Base-by-base conservation (phyloP, 306 rosid genomes). In the Cercis canadensis region DNA sequence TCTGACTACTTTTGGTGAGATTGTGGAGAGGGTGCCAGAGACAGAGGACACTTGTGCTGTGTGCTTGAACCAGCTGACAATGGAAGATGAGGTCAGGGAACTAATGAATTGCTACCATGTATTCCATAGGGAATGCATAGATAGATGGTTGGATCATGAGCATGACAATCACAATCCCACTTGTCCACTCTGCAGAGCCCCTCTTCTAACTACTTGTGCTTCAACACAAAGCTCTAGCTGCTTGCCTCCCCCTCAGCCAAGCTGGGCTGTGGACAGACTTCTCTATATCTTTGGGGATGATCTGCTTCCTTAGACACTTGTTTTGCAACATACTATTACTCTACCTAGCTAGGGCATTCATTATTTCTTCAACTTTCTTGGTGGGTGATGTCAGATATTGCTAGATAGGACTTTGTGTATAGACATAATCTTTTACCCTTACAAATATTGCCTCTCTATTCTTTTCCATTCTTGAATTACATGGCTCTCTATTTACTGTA, bases 221-320 rank as follows among this genome's bases (percentile, higher is more conserved):
- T 79, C 89, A 50, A 67, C 82, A 13, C 81, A 70, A 4, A 41
- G 72, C 70, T 24, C 78, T 37, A n/a, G 57, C 32, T 70, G 59
- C 50, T 66, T 63, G 50, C 63, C 84, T 15, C 73, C 79, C 11
- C 37, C 84, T 18, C 89, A 87, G 58, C 96, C 96, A 45, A 91
- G 90, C 64, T 91, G 97, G 97, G 92, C 97, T 6, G 92, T 91
- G 11, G 96, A 91, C 68, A 78, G 97, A 72, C 86, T 91, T 39
- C 90, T 88, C 18, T 91, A 88, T 83, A 90, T 91, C 24, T 91
- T 91, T 57, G 97, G 96, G 34, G 96, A 91, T 21, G 97, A 91
- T 83, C 82, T 90, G 0, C 39, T 75, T 5, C 65, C 85, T 18
- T 86, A 24, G 67, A 33, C 70, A 39, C 2, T 36, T 6, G 13